phyloP scores from a whole-genome alignment of 2,329 filamentous ascomycete genomes.

The Samsoniella hepiali region DNA sequence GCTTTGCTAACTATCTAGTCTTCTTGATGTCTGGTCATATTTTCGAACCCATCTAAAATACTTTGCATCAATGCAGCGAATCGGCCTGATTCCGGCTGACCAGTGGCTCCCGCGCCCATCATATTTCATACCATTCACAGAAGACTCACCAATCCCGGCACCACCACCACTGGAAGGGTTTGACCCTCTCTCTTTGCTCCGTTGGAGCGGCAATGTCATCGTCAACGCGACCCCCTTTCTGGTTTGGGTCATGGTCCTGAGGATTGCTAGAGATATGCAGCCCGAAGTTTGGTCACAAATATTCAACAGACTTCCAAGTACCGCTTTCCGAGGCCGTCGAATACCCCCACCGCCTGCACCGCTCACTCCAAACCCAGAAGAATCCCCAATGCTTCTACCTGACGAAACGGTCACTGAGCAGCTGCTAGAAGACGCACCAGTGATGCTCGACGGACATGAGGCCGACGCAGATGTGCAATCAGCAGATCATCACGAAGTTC shows the following conservation, averaged over 20 bases:
- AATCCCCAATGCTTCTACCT: conserved; percentile 20
- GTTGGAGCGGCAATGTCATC: conserved; percentile 42
- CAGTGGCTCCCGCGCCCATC: conserved; percentile 42
- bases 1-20: conserved; percentile 22
- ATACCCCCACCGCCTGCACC: conserved; percentile 23
- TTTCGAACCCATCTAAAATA: conserved; percentile 49
- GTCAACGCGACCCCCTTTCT: conserved; percentile 47
- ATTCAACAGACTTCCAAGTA: conserved; percentile 39
- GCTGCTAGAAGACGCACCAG: conserved; percentile 21
- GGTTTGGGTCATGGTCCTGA: conserved; percentile 43
- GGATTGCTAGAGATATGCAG: conserved; percentile 35
- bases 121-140: conserved; percentile 55
- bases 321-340: conserved; percentile 30
- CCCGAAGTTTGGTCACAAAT: conserved; percentile 39
- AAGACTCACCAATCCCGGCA: conserved; percentile 46
- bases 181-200: conserved; percentile 35
- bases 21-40: conserved; percentile 38
- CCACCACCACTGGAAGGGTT: conserved; percentile 43
- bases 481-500: conserved; percentile 12
- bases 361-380: conserved; percentile 22
- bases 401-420: conserved; percentile 22
- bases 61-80: conserved; percentile 50
- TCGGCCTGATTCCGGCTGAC: conserved; percentile 43
- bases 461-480: conserved; percentile 29
- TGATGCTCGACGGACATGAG: conserved; percentile 1